Evolutionary conservation across 2,329 filamentous ascomycete genomes (phyloP), one percentile per base, ranked within the genome.

Genomic region (Periconia digitata): DNA sequence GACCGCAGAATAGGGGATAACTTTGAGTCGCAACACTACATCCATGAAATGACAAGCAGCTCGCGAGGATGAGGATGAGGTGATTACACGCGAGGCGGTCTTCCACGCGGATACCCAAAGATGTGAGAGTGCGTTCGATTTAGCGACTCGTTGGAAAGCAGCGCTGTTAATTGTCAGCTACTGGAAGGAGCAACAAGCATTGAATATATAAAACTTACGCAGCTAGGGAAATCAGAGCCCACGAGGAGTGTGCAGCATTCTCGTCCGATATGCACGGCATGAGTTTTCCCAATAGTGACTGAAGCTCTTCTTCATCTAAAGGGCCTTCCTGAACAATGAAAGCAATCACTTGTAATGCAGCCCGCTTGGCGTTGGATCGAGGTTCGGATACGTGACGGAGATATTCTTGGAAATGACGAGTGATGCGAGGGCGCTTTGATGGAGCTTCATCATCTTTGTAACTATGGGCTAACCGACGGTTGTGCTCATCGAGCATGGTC

Each of bases 171-270:
- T 44, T 27, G 18, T 41, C 8, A 37, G 49, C 21, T 10, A 32
- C 10, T 32, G 10, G 27, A 32, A 50, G 34, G 23, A 35, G 6
- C 21, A 32, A 23, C 8, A 18, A 13, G 15, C 4, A 13, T 15
- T 8, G 17, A 8, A 36, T n/a, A 13, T 21, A 17, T 12, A 18
- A 12, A 22, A 71, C 79, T 64, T 74, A 92, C 90, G 88, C 89
- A 53, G 89, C 79, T 64, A 90, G 83, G n/a, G 85, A 86, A 44
- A 96, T 70, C 76, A 95, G 84, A 16, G 90, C 86, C 94, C 94
- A 99, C 0, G 85, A 89, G 7, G 85, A 82, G 35, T 69, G 65
- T 18, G 56, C 62, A 5, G 63, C 46, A 56, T 87, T 85, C 60
- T 95, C 92, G 62, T 94, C 87, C 8, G 82, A 78, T 37, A 87